phyloP scores from a whole-genome alignment of 108 stramenopile species.

The Stephanodiscus triporus region DNA sequence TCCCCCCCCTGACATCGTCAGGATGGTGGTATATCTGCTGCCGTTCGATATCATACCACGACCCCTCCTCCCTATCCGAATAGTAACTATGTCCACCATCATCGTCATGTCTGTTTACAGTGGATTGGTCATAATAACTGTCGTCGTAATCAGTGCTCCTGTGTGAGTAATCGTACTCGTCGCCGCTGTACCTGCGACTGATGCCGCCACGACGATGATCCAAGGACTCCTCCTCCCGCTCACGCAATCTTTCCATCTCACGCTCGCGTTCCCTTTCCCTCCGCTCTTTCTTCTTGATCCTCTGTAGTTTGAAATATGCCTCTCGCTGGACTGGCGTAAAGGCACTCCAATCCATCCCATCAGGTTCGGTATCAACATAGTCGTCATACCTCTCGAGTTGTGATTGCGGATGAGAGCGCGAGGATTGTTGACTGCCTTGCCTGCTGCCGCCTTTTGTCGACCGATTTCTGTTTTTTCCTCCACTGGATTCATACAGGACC shows the following conservation, averaged over 20 bases:
- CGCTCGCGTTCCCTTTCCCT: constrained; percentile 17
- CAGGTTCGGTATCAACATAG: constrained; percentile 51
- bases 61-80: constrained; percentile 15
- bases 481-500: constrained; percentile 3
- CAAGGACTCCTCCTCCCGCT: constrained; percentile 2
- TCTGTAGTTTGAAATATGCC: constrained; percentile 32
- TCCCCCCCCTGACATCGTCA: constrained; percentile 10
- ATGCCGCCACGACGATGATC: constrained; percentile 12
- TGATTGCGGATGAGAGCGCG: not conserved
- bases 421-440: not conserved
- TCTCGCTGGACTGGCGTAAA: constrained; percentile 37
- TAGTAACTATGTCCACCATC: constrained; percentile 12
- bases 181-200: constrained; percentile 8
- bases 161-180: constrained; percentile 18
- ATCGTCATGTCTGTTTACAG: constrained; percentile 15
- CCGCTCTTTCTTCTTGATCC: constrained; percentile 22
- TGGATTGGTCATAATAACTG: not conserved
- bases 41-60: constrained; percentile 9
- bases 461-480: not conserved
- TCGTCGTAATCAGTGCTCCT: constrained; percentile 1
- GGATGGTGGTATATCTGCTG: constrained; percentile 4
- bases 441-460: constrained; percentile 4
- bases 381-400: constrained; percentile 28
- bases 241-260: constrained; percentile 8
- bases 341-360: constrained; percentile 55